Conservation (phyloP, 108 stramenopile genomes). For the Stephanodiscus minutulus region DNA sequence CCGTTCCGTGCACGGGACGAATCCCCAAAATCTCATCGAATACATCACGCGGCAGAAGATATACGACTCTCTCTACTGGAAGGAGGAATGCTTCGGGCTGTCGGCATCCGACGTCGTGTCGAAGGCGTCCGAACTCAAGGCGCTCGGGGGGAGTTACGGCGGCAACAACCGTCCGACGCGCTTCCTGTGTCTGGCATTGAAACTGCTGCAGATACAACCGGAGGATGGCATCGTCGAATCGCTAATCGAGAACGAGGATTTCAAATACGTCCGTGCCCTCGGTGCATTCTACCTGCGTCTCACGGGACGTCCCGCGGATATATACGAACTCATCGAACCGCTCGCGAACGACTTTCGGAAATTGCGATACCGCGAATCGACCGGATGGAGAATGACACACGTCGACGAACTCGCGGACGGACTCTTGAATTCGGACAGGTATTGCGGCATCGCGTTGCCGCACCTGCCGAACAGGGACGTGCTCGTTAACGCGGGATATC, state of each 20-base stretch:
- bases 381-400: conserved; percentile 84
- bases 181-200: conserved; percentile 93
- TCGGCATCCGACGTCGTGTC: conserved; percentile 92
- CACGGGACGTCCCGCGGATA: conserved; percentile 91
- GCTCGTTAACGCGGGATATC: conserved; percentile 77
- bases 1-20: conserved; percentile 92
- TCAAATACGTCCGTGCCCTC: conserved; percentile 94
- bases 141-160: conserved; percentile 87
- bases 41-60: conserved; percentile 98
- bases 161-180: conserved; percentile 90
- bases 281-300: conserved; percentile 95
- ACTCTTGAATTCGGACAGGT: conserved; percentile 72
- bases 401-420: conserved; percentile 95
- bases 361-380: conserved; percentile 56
- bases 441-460: conserved; percentile 92
- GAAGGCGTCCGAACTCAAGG: conserved; percentile 84
- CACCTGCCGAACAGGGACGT: conserved; percentile 80
- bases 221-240: conserved; percentile 90
- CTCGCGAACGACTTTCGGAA: conserved; percentile 91
- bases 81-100: conserved; percentile 90
- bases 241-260: conserved; percentile 93
- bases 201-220: conserved; percentile 96
- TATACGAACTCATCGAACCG: conserved; percentile 92
- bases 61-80: conserved; percentile 88
- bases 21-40: conserved; percentile 98